A percentile compares a stretch with the other conserved stretches of the same genome.
phyloP scores from a whole-genome alignment of 2,329 filamentous ascomycete genomes.

The Fusarium beomiforme region DNA sequence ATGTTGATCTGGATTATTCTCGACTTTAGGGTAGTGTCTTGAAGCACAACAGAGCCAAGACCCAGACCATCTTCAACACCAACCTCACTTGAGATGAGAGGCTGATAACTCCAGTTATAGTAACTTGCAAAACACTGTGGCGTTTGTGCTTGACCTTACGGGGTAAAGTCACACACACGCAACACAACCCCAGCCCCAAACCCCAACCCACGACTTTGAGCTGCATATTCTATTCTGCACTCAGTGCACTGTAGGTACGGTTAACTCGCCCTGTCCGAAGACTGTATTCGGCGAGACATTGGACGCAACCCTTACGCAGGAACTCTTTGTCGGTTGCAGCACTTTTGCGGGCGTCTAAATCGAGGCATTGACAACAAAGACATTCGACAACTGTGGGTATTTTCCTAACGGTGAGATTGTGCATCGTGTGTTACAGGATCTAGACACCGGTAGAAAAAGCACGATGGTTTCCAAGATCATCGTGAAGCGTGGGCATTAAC shows the following conservation, averaged over 20 bases:
- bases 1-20: neutral
- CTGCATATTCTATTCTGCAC: conserved; percentile 4
- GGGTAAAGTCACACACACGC: conserved; percentile 20
- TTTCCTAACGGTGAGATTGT: conserved; percentile 4
- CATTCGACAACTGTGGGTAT: neutral
- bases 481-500: conserved; percentile 9
- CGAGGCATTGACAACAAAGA: neutral
- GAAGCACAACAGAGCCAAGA: conserved; percentile 17
- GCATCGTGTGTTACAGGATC: conserved; percentile 9
- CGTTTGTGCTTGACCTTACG: conserved; percentile 4
- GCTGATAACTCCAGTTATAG: conserved; percentile 16
- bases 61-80: conserved; percentile 11
- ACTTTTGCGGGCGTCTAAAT: conserved; percentile 20
- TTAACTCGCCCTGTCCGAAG: conserved; percentile 27
- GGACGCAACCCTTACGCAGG: conserved; percentile 38
- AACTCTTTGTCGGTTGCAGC: conserved; percentile 32
- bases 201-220: conserved; percentile 11
- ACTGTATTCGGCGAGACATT: conserved; percentile 25
- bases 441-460: neutral
- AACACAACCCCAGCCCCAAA: conserved; percentile 8
- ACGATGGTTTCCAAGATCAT: conserved; percentile 13
- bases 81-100: conserved; percentile 20
- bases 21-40: conserved; percentile 24
- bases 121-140: conserved; percentile 14
- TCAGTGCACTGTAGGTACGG: conserved; percentile 7